These are phyloP conservation scores for Penstemon davidsonii DNA, from an alignment of 257 asterid species.

Conservation along the genomic window DNA sequence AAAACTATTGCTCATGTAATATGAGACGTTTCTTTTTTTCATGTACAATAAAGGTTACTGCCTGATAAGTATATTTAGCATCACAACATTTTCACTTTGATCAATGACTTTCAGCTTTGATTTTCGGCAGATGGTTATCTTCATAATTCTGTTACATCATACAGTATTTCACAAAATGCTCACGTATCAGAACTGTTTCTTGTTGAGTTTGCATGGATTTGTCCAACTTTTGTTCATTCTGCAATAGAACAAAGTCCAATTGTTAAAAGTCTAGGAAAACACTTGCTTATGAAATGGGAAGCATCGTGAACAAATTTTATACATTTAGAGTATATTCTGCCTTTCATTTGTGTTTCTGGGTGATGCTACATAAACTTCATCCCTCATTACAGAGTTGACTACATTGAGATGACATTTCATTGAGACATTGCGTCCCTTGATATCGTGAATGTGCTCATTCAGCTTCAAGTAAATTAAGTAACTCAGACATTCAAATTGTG, in stretches of 20 bases:
- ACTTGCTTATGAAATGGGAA: conserved; percentile 15
- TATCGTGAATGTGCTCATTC: conserved; percentile 16
- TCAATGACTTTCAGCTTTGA: neutral
- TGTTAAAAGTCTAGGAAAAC: conserved; percentile 13
- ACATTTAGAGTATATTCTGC: conserved; percentile 13
- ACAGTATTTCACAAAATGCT: neutral
- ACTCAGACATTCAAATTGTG: conserved; percentile 27
- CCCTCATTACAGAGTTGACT: conserved; percentile 14
- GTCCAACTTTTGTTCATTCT: conserved; percentile 12
- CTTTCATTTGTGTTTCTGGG: conserved; percentile 20
- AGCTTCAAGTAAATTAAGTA: conserved; percentile 2
- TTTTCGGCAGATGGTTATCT: neutral
- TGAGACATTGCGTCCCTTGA: neutral
- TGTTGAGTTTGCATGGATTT: conserved; percentile 20
- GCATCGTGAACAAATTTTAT: conserved; percentile 1
- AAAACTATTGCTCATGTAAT: neutral
- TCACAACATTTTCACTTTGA: neutral
- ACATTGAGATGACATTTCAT: conserved; percentile 21
- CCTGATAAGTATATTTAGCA: conserved; percentile 1
- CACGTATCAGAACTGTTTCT: neutral
- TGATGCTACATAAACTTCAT: conserved; percentile 18
- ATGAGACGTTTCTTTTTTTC: neutral
- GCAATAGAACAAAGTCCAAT: conserved; percentile 15
- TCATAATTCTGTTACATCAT: neutral
- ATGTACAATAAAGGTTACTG: neutral